Conservation (phyloP, 768 basidiomycete genomes). For the Trametes punicea region DNA sequence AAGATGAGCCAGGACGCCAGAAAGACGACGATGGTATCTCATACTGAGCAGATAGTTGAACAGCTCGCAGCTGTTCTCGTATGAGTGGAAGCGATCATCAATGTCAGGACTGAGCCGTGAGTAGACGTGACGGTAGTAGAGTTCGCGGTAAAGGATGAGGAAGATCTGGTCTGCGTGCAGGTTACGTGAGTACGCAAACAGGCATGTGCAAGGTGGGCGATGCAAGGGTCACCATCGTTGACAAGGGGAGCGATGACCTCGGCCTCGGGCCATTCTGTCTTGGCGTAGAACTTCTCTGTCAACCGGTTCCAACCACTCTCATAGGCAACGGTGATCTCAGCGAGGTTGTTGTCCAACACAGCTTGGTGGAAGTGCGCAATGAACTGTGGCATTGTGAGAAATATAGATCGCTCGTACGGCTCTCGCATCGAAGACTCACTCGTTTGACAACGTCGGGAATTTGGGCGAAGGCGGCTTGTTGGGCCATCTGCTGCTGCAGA, state of each 20-base stretch:
- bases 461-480: constrained; percentile 76
- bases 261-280: constrained; percentile 96
- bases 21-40: constrained; percentile 28
- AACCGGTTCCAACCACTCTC: constrained; percentile 97
- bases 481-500: constrained; percentile 81
- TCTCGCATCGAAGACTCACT: constrained; percentile 40
- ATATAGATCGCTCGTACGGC: neutral
- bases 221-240: constrained; percentile 62
- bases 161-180: constrained; percentile 79
- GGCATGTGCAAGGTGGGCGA: neutral
- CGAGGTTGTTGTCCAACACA: constrained; percentile 85
- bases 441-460: constrained; percentile 89
- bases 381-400: constrained; percentile 51
- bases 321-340: constrained; percentile 89
- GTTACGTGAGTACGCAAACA: neutral
- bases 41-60: constrained; percentile 96
- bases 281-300: constrained; percentile 93
- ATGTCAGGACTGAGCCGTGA: constrained; percentile 92
- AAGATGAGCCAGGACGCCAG: neutral
- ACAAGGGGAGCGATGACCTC: constrained; percentile 94
- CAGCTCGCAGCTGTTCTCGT: constrained; percentile 96
- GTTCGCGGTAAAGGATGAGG: constrained; percentile 93
- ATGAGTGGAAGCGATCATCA: constrained; percentile 97
- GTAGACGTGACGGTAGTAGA: constrained; percentile 95
- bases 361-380: constrained; percentile 95